phyloP scores from a whole-genome alignment of 768 basidiomycete genomes.

The Collybia sp. region DNA sequence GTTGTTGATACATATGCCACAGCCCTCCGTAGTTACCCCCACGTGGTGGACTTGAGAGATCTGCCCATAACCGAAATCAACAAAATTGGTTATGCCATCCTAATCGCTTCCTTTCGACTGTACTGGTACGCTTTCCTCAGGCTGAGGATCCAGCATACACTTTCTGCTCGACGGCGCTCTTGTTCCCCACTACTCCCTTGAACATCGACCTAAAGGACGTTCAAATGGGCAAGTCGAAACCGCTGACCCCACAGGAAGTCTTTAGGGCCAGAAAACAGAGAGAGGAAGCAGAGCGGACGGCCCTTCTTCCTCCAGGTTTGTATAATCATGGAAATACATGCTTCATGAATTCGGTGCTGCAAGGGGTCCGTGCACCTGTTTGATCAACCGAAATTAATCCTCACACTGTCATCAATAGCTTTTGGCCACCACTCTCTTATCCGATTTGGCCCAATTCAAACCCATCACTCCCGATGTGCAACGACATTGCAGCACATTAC shows the following conservation, averaged over 20 bases:
- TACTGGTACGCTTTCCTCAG: no score
- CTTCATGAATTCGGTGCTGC: constrained; percentile 94
- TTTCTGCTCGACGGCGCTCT: no score
- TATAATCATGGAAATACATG: constrained; percentile 87
- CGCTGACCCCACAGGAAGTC: constrained; percentile 58
- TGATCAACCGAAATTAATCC: constrained; percentile 4
- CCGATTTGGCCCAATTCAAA: constrained; percentile 51
- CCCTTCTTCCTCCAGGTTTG: constrained; percentile 68
- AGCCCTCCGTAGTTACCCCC: neutral
- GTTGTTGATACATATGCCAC: no score
- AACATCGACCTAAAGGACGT: no score
- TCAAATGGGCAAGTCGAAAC: constrained; percentile 51
- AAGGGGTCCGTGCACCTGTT: constrained; percentile 58
- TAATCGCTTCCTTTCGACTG: no score
- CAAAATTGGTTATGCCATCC: no score
- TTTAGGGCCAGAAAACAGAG: constrained; percentile 52
- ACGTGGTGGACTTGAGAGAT: no score
- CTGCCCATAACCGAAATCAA: no score
- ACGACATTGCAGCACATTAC: constrained; percentile 29
- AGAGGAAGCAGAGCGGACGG: constrained; percentile 58
- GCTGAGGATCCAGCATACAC: no score
- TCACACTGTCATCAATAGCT: constrained; percentile 34
- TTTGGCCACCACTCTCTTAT: constrained; percentile 60
- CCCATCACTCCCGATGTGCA: constrained; percentile 40
- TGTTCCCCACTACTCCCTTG: no score